Percentiles rank a stretch among this genome's conserved stretches.
Conservation (phyloP, 805 yeast genomes). For the Lachancea nothofagi region DNA sequence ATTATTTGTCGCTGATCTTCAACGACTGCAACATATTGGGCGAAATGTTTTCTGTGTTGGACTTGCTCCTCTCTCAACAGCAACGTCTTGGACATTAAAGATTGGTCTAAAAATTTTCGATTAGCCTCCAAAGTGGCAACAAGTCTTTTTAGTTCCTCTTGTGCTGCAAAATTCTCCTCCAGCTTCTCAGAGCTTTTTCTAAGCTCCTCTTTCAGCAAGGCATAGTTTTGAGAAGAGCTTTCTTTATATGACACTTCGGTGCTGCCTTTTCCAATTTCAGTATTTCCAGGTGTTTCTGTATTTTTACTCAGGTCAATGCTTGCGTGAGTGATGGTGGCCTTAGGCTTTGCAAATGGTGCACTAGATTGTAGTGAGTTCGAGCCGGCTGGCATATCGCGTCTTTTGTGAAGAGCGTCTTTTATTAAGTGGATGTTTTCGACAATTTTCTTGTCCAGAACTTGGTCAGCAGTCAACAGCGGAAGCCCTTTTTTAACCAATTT, state of each 20-base stretch:
- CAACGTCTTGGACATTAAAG: neutral
- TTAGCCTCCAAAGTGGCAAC: neutral
- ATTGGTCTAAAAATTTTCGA: neutral
- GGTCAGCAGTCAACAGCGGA: neutral
- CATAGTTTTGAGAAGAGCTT: neutral
- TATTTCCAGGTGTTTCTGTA: too few relatives aligned
- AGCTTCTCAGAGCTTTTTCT: neutral
- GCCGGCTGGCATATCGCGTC: neutral
- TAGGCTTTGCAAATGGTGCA: too few relatives aligned
- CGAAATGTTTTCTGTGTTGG: neutral
- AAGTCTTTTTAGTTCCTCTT: neutral
- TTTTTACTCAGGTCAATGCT: too few relatives aligned
- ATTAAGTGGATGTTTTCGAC: slow-evolving; percentile 5
- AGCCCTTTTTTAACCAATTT: too few relatives aligned
- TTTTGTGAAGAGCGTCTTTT: slow-evolving; percentile 1
- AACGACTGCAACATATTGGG: neutral
- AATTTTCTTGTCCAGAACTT: slow-evolving; percentile 3
- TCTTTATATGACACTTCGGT: too few relatives aligned
- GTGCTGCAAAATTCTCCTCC: neutral
- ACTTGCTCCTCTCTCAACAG: neutral
- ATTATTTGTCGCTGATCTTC: neutral
- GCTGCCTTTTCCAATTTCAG: too few relatives aligned
- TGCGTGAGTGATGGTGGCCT: too few relatives aligned
- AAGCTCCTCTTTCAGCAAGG: neutral
- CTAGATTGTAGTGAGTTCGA: too few relatives aligned